phyloP scores from a whole-genome alignment of 768 basidiomycete genomes.

The Phlebiopsis flavidoalba region DNA sequence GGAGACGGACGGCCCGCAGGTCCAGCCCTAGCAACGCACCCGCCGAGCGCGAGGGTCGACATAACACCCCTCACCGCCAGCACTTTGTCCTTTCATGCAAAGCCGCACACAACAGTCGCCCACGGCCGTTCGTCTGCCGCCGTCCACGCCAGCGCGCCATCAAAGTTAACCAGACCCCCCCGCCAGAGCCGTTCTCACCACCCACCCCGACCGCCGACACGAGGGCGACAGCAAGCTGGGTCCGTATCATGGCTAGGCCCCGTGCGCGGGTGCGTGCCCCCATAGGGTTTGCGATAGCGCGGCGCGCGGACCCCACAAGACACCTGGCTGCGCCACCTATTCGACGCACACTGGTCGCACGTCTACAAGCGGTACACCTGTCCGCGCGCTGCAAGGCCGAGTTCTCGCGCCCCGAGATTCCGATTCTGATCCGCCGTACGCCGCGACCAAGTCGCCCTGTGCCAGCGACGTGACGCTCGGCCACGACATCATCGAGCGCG shows the following conservation, averaged over 20 bases:
- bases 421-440: constrained; percentile 4
- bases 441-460: not conserved
- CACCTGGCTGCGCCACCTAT: constrained; percentile 3
- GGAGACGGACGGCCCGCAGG: not conserved
- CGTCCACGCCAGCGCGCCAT: too few species aligned
- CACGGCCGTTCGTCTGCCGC: not conserved
- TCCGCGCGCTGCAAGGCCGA: not conserved
- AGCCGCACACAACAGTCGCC: not conserved
- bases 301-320: constrained; percentile 5
- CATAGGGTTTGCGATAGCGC: constrained; percentile 1
- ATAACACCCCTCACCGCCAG: not conserved
- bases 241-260: not conserved
- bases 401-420: constrained; percentile 3
- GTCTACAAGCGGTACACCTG: constrained; percentile 4
- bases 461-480: not conserved
- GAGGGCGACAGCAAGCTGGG: not conserved
- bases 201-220: not conserved
- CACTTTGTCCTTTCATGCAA: not conserved
- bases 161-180: not conserved
- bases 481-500: not conserved
- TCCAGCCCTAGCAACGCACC: not conserved
- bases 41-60: not conserved
- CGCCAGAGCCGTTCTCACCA: not conserved
- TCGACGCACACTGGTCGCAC: constrained; percentile 5
- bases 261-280: constrained; percentile 3